Percentiles rank a stretch among this genome's conserved stretches.
phyloP scores from a whole-genome alignment of 208 protist genomes.

The Crithidia thermophila region DNA sequence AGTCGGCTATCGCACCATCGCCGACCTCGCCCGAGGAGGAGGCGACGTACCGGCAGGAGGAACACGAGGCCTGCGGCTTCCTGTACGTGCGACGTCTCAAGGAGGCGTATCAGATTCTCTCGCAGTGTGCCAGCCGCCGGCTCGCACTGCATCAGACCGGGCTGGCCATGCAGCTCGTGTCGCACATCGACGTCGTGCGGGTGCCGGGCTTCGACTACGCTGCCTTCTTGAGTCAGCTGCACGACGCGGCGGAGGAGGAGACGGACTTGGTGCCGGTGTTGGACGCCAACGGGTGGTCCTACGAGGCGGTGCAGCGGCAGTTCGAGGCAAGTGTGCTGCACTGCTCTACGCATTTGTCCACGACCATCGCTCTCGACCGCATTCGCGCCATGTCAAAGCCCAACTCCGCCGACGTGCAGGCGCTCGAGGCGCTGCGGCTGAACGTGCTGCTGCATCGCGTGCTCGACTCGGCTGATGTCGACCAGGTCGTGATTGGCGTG shows the following conservation, averaged over 20 bases:
- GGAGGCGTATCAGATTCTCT: constrained; percentile 63
- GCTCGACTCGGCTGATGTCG: constrained; percentile 48
- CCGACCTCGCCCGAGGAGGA: constrained; percentile 9
- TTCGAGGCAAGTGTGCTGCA: constrained; percentile 49
- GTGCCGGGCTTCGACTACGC: constrained; percentile 57
- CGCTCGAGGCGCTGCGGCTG: constrained; percentile 71
- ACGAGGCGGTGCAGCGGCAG: constrained; percentile 20
- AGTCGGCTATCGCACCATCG: not conserved
- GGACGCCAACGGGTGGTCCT: constrained; percentile 22
- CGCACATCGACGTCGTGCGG: constrained; percentile 62
- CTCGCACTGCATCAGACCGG: constrained; percentile 61
- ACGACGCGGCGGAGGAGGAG: constrained; percentile 22
- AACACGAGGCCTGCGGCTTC: constrained; percentile 52
- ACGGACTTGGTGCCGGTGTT: constrained; percentile 16
- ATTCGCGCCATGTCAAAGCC: constrained; percentile 54
- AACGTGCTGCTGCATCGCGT: constrained; percentile 76
- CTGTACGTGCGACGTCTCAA: constrained; percentile 64
- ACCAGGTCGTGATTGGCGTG: constrained; percentile 50
- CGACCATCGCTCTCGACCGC: constrained; percentile 43
- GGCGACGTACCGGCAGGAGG: constrained; percentile 37
- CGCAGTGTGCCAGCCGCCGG: constrained; percentile 61
- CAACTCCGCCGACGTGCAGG: constrained; percentile 48
- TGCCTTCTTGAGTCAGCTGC: constrained; percentile 23
- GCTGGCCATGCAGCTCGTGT: constrained; percentile 59
- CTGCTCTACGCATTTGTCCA: constrained; percentile 54